Percentiles rank a stretch among this genome's conserved stretches.
These are phyloP conservation scores for Penstemon davidsonii DNA, from an alignment of 257 asterid species.

Conservation along the genomic window DNA sequence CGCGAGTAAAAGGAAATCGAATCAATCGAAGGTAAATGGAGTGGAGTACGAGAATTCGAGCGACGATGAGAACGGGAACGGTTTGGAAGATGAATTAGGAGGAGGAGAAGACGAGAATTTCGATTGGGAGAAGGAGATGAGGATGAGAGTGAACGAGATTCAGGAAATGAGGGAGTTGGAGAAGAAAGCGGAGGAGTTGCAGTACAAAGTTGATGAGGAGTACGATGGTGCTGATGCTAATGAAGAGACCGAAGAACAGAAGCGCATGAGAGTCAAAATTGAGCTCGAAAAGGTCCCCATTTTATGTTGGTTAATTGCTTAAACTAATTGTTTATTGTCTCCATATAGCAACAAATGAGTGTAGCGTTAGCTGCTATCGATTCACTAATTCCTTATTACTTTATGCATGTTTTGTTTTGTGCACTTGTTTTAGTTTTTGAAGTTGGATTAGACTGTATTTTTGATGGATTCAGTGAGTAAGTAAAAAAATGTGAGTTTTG, in stretches of 20 bases:
- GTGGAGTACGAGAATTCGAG: constrained; percentile 79
- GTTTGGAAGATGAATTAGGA: constrained; percentile 53
- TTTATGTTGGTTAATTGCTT: not conserved
- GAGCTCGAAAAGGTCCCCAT: constrained; percentile 76
- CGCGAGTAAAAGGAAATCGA: constrained; percentile 42
- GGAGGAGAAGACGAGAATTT: constrained; percentile 48
- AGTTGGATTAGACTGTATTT: not conserved
- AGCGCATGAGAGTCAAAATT: constrained; percentile 73
- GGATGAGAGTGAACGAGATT: constrained; percentile 76
- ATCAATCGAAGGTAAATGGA: constrained; percentile 56
- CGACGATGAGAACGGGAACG: constrained; percentile 83
- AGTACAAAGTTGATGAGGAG: constrained; percentile 61
- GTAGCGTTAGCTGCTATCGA: not conserved
- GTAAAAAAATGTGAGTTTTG: no score
- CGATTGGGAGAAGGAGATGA: constrained; percentile 87
- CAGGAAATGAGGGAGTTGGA: constrained; percentile 89
- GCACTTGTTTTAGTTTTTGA: not conserved
- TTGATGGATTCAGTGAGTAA: not conserved
- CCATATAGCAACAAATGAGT: not conserved
- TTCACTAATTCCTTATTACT: not conserved
- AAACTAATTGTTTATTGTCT: constrained; percentile 15
- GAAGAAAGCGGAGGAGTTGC: constrained; percentile 87
- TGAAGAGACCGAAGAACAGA: constrained; percentile 77
- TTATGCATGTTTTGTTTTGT: not conserved
- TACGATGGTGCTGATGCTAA: constrained; percentile 34